phyloP scores from a whole-genome alignment of 306 rosid genomes.

The Acacia crassicarpa region DNA sequence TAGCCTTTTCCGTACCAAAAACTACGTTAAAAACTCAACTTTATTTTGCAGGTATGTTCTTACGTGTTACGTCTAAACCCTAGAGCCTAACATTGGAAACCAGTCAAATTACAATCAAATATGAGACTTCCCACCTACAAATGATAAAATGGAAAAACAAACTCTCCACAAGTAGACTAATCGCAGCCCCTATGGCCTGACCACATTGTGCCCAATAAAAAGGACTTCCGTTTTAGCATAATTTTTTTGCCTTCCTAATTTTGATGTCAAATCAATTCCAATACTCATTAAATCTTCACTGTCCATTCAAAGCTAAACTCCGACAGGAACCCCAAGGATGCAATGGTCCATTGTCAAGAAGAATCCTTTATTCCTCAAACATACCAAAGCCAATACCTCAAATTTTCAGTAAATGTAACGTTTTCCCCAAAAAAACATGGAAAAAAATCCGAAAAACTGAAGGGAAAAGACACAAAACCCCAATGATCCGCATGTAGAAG shows the following conservation, averaged over 20 bases:
- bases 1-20: not conserved
- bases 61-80: not conserved
- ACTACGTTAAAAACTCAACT: not conserved
- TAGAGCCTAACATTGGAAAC: not conserved
- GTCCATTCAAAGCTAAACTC: not conserved
- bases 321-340: not conserved
- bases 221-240: not conserved
- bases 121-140: not conserved
- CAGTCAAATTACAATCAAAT: not conserved
- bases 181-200: not conserved
- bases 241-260: not conserved
- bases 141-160: not conserved
- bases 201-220: not conserved
- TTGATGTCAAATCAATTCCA: not conserved
- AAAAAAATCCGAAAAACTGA: not conserved
- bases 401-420: not conserved
- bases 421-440: not conserved
- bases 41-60: not conserved
- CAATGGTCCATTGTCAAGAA: not conserved
- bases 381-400: not conserved
- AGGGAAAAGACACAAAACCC: too few species aligned
- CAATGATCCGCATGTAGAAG: too few species aligned
- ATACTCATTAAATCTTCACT: not conserved
- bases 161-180: not conserved
- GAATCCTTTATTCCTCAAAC: not conserved